A percentile compares a stretch with the other conserved stretches of the same genome.
phyloP scores from a whole-genome alignment of 2,329 filamentous ascomycete genomes.

The Gyromitra esculenta region DNA sequence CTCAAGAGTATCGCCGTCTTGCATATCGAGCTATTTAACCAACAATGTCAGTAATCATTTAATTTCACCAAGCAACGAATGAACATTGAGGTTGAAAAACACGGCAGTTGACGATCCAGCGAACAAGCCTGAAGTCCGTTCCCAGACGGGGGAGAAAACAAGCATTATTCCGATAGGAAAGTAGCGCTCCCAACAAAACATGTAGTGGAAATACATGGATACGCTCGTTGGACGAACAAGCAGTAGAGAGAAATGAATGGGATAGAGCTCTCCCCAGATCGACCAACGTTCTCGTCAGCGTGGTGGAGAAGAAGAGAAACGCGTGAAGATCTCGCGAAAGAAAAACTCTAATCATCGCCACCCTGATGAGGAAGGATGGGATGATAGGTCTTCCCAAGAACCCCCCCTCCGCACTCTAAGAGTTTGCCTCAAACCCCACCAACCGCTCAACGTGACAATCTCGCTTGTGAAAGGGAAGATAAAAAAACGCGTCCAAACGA shows the following conservation, averaged over 20 bases:
- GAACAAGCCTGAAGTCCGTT: conserved; percentile 5
- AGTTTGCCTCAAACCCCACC: conserved; percentile 22
- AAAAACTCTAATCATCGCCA: conserved; percentile 43
- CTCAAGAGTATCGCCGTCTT: conserved; percentile 93
- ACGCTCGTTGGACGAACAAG: conserved; percentile 28
- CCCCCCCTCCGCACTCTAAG: conserved; percentile 5
- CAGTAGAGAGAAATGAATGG: conserved; percentile 19
- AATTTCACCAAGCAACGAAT: not conserved
- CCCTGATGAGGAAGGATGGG: conserved; percentile 27
- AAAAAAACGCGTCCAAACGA: conserved; percentile 20
- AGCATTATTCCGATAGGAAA: conserved; percentile 17
- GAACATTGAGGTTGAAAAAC: conserved; percentile 11
- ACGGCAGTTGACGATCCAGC: conserved; percentile 15
- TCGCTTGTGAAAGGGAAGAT: not conserved
- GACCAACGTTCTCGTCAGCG: conserved; percentile 3
- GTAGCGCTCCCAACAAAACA: conserved; percentile 17
- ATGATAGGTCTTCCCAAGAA: conserved; percentile 36
- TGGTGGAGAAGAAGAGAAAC: conserved; percentile 28
- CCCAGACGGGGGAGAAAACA: not conserved
- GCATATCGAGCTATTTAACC: conserved; percentile 83
- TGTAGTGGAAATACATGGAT: not conserved
- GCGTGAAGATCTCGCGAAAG: conserved; percentile 24
- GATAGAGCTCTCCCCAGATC: conserved; percentile 28
- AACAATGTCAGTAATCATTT: conserved; percentile 4
- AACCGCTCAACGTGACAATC: conserved; percentile 23